Evolutionary conservation across 208 protist species (phyloP).

Genomic region (Endotrypanum monterogeii): DNA sequence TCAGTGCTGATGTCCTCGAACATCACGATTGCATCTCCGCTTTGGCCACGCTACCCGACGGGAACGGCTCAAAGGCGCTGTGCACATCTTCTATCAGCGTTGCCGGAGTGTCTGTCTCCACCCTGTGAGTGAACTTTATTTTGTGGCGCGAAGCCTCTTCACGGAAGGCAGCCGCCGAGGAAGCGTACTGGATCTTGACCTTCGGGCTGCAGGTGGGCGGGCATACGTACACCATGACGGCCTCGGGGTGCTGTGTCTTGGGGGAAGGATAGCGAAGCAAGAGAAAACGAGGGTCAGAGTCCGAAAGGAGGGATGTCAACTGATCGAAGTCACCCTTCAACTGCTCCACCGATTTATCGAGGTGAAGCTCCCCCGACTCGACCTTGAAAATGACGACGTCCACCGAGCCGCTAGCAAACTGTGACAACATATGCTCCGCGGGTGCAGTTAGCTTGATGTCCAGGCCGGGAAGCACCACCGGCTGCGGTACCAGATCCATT

Average conservation of each 20-base stretch:
- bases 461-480: slow-evolving; percentile 60
- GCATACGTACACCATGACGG: slow-evolving; percentile 80
- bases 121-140: slow-evolving; percentile 46
- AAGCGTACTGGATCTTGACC: slow-evolving; percentile 78
- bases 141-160: slow-evolving; percentile 39
- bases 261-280: slow-evolving; percentile 34
- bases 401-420: slow-evolving; percentile 36
- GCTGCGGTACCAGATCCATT: slow-evolving; percentile 70
- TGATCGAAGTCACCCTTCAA: slow-evolving; percentile 19
- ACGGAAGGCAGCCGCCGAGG: slow-evolving; percentile 71
- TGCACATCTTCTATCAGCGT: slow-evolving; percentile 50
- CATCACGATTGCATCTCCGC: slow-evolving; percentile 8
- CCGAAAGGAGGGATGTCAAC: slow-evolving; percentile 35
- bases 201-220: slow-evolving; percentile 55
- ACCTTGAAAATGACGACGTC: slow-evolving; percentile 54
- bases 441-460: slow-evolving; percentile 41
- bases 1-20: slow-evolving; percentile 19
- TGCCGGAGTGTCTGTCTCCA: slow-evolving; percentile 47
- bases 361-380: slow-evolving; percentile 26
- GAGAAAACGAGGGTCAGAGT: slow-evolving; percentile 39
- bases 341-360: slow-evolving; percentile 17
- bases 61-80: slow-evolving; percentile 40
- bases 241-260: slow-evolving; percentile 18
- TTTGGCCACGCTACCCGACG: slow-evolving; percentile 7
- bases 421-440: slow-evolving; percentile 38